phyloP scores from a whole-genome alignment of 179 eudicot species.

The Silene noctiflora region DNA sequence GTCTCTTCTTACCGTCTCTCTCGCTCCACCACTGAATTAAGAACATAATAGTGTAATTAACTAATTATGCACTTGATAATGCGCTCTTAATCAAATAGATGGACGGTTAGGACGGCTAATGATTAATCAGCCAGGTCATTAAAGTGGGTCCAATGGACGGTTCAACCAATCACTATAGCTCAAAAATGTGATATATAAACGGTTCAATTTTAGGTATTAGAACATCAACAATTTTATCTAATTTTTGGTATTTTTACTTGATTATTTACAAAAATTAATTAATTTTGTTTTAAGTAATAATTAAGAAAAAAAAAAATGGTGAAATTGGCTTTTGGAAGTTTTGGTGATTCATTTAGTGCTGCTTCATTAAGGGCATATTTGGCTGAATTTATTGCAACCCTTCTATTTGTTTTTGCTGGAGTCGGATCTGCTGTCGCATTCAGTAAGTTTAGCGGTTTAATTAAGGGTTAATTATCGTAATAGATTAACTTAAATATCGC shows the following conservation, averaged over 20 bases:
- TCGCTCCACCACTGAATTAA: too few species aligned
- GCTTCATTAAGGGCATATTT: conserved; percentile 31
- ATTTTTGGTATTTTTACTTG: neutral
- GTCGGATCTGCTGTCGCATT: conserved; percentile 36
- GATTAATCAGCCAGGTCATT: conserved; percentile 25
- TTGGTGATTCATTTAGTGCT: conserved; percentile 36
- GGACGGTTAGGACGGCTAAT: conserved; percentile 36
- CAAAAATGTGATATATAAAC: conserved; percentile 21
- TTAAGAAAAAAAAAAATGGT: conserved; percentile 22
- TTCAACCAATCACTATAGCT: conserved; percentile 12
- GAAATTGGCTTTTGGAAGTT: conserved; percentile 31
- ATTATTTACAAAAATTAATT: neutral
- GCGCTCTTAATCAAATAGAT: conserved; percentile 20
- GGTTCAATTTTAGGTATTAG: conserved; percentile 16
- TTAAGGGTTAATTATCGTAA: too few species aligned
- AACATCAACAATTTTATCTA: neutral
- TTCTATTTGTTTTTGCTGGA: conserved; percentile 37
- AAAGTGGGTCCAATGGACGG: conserved; percentile 23
- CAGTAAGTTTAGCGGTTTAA: conserved; percentile 24
- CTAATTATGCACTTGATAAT: conserved; percentile 17
- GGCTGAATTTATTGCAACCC: conserved; percentile 39
- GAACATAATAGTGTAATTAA: neutral
- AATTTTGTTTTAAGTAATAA: neutral
- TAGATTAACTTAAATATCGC: too few species aligned
- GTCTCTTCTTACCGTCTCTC: too few species aligned